Evolutionary conservation across 192 early-diverging fungal species (phyloP), one percentile per base, ranked within the genome.

Genomic region (Backusella luteola): DNA sequence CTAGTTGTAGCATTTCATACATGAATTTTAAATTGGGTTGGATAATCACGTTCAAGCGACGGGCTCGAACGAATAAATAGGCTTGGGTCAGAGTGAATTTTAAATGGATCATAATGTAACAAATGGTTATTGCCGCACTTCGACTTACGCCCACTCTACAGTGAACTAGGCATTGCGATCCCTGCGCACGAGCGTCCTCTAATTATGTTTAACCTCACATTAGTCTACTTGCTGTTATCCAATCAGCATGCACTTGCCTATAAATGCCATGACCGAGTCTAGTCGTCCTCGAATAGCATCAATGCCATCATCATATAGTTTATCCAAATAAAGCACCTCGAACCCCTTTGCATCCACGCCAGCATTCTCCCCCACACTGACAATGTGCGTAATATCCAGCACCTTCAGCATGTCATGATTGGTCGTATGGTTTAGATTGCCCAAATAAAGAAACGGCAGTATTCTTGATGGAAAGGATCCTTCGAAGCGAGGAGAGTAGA

Each of bases 21-120:
- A 90, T 90, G 46, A 90, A 88, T 41, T 87, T 84, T 6, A 90
- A 66, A 75, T 90, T 90, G 32, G 89, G 89, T 69, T 90, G 89
- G n/a, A 90, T 90, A 32, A 90, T 88, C 7, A 90, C 89, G 80
- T 88, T 90, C 6, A 90, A 67, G 14, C 89, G 85, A 36, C 87
- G 83, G 1, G 89, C 89, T 4, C 89, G 84, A 34, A 90, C 89
- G 75, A 84, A 84, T 12, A 88, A 35, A 66, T 90, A 90, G 7
- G 89, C 87, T 23, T 85, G 81, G 2, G 87, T 83, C 7, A 90
- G 75, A 14, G 84, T 85, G 35, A 83, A 75, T 6, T 78, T 76
- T 32, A 88, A 76, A 53, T 88, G 84, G 6, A 81, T 77, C 89
- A 90, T 90, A 26, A 90, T 63, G 34, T 88, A 90, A 2, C 83